Conservation (phyloP, 345 rosid genomes). For the Gossypium longicalyx region DNA sequence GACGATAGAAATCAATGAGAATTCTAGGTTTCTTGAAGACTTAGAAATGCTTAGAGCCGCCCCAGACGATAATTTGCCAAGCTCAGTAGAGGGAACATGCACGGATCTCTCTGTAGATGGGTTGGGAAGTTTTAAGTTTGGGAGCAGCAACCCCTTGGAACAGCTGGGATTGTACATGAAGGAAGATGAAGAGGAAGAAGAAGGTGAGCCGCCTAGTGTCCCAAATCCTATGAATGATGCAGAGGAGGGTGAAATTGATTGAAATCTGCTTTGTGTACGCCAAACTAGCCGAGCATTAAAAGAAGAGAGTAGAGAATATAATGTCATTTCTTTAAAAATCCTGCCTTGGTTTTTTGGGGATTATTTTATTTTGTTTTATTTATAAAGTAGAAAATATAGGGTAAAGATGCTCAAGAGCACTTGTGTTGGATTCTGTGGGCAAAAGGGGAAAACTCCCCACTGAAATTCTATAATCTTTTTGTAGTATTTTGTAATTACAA, state of each 20-base stretch:
- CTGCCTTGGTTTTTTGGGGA: not conserved
- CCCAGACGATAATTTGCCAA: slow-evolving; percentile 53
- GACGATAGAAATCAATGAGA: slow-evolving; percentile 92
- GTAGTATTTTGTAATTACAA: not conserved
- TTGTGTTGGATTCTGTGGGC: too few relatives aligned
- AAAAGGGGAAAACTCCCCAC: not conserved
- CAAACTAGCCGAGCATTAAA: not conserved
- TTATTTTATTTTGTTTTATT: too few relatives aligned
- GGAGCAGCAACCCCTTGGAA: slow-evolving; percentile 80
- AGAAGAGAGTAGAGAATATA: not conserved
- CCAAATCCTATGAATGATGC: slow-evolving; percentile 35
- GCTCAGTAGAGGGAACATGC: slow-evolving; percentile 62
- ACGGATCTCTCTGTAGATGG: slow-evolving; percentile 44
- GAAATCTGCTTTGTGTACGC: not conserved
- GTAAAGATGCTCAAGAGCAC: too few relatives aligned
- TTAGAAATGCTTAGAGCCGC: slow-evolving; percentile 81
- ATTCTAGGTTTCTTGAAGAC: slow-evolving; percentile 75
- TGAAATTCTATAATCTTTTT: not conserved
- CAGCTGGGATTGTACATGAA: slow-evolving; percentile 90
- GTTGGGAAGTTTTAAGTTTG: slow-evolving; percentile 70
- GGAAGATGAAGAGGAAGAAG: slow-evolving; percentile 72
- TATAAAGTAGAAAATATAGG: too few relatives aligned
- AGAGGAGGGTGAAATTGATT: slow-evolving; percentile 78
- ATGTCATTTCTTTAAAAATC: not conserved
- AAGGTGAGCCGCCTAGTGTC: slow-evolving; percentile 36